Evolutionary conservation across 2,329 filamentous ascomycete species (phyloP).

Genomic region (Epichloe gansuensis): DNA sequence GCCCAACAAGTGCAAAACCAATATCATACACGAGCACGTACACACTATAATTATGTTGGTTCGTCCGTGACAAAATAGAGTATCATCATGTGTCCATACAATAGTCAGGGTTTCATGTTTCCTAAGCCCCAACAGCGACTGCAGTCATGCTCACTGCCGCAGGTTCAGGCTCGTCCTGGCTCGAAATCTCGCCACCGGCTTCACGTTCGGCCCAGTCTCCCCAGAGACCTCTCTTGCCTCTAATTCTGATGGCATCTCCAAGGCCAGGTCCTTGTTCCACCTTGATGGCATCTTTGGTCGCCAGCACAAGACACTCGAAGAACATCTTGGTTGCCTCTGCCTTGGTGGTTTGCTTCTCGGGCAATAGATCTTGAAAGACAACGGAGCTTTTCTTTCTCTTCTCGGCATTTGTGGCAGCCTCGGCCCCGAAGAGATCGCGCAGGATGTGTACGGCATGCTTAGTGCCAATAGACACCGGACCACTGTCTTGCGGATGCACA

Average conservation of each 20-base stretch:
- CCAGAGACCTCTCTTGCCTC: conserved; percentile 93
- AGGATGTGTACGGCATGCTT: conserved; percentile 93
- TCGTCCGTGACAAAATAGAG: not conserved
- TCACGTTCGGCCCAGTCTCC: conserved; percentile 84
- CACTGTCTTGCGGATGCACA: conserved; percentile 70
- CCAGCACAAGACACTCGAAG: conserved; percentile 89
- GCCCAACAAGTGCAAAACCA: conserved; percentile 14
- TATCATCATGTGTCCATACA: conserved; percentile 6
- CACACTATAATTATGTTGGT: conserved; percentile 2
- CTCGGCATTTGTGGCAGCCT: conserved; percentile 54
- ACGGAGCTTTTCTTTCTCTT: conserved; percentile 66
- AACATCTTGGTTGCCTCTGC: conserved; percentile 99
- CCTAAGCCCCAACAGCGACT: conserved; percentile 26
- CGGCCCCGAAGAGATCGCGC: conserved; percentile 70
- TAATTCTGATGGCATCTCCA: conserved; percentile 68
- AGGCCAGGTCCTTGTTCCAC: conserved; percentile 74
- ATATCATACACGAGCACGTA: not conserved
- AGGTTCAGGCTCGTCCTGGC: conserved; percentile 28
- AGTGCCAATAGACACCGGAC: conserved; percentile 78
- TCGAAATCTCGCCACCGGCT: conserved; percentile 48
- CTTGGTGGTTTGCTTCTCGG: conserved; percentile 66
- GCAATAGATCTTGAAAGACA: conserved; percentile 82
- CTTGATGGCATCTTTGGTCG: conserved; percentile 96
- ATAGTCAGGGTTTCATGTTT: not conserved
- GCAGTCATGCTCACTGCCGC: conserved; percentile 18